Conservation (phyloP, 352 stramenopile genomes). For the Phytophthora rubi region DNA sequence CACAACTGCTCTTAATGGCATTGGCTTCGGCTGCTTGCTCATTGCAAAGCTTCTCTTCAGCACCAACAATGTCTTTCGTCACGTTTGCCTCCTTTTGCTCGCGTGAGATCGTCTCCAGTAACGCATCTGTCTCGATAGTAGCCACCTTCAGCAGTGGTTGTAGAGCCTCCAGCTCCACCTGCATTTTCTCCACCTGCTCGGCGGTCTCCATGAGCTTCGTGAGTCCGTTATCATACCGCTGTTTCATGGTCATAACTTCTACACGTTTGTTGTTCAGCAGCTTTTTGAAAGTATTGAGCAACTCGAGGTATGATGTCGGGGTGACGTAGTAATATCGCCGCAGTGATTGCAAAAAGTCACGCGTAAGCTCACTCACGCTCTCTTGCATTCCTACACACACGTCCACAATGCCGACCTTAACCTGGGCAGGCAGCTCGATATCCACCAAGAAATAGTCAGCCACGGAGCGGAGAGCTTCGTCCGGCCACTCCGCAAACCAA, state of each 20-base stretch:
- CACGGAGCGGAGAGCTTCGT: constrained; percentile 93
- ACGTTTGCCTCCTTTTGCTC: constrained; percentile 91
- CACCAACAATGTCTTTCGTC: constrained; percentile 83
- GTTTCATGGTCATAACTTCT: constrained; percentile 92
- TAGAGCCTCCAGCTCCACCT: constrained; percentile 91
- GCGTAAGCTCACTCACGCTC: constrained; percentile 84
- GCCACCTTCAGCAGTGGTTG: constrained; percentile 93
- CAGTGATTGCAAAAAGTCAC: constrained; percentile 86
- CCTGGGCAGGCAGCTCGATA: constrained; percentile 75
- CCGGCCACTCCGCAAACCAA: constrained; percentile 96
- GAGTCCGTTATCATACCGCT: constrained; percentile 93
- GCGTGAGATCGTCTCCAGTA: constrained; percentile 87
- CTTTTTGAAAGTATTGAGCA: constrained; percentile 97
- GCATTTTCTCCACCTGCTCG: constrained; percentile 94
- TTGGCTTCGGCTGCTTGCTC: constrained; percentile 89
- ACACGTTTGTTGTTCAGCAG: constrained; percentile 91
- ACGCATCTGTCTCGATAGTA: constrained; percentile 89
- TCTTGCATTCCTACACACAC: constrained; percentile 97
- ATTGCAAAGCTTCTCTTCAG: constrained; percentile 88
- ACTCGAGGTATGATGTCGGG: constrained; percentile 94
- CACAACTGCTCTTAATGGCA: constrained; percentile 91
- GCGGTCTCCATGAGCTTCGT: constrained; percentile 94
- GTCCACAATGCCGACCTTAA: constrained; percentile 92
- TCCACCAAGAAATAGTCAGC: constrained; percentile 93
- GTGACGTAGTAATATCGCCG: constrained; percentile 96